Conservation (phyloP, 2,329 filamentous ascomycete genomes). For the Talaromyces sp. region DNA sequence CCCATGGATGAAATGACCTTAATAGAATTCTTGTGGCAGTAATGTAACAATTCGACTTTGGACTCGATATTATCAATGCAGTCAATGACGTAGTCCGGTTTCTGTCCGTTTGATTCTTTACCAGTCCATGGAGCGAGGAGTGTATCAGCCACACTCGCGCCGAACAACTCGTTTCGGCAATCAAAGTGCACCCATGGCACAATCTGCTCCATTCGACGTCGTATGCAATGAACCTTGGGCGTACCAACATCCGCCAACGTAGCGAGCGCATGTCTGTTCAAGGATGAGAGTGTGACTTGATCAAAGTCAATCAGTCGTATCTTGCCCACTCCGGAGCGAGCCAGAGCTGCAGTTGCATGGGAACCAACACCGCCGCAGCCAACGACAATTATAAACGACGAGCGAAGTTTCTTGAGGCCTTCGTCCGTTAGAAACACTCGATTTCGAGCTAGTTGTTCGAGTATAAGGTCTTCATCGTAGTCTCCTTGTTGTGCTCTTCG, state of each 20-base stretch:
- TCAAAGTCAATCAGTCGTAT: conserved; percentile 94
- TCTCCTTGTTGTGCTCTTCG: conserved; percentile 60
- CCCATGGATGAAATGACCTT: conserved; percentile 94
- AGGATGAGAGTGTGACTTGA: conserved; percentile 88
- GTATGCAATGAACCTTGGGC: conserved; percentile 83
- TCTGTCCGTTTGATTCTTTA: conserved; percentile 39
- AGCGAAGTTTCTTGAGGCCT: conserved; percentile 74
- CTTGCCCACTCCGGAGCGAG: conserved; percentile 82
- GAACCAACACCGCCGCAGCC: conserved; percentile 94
- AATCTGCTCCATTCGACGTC: conserved; percentile 76
- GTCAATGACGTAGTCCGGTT: conserved; percentile 87
- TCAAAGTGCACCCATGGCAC: conserved; percentile 92
- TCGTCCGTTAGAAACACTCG: conserved; percentile 82
- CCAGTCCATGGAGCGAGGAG: conserved; percentile 65
- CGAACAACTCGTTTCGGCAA: conserved; percentile 78
- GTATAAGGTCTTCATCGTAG: conserved; percentile 75
- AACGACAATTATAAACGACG: conserved; percentile 81
- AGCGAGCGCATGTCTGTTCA: conserved; percentile 94
- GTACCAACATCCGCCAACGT: conserved; percentile 91
- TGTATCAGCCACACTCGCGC: conserved; percentile 60
- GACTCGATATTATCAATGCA: conserved; percentile 98
- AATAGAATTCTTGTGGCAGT: conserved; percentile 74
- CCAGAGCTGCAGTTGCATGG: conserved; percentile 80
- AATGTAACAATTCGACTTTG: conserved; percentile 85
- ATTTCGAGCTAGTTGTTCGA: conserved; percentile 92